Evolutionary conservation across 208 protist genomes (phyloP).

Genomic region (Leishmania major): DNA sequence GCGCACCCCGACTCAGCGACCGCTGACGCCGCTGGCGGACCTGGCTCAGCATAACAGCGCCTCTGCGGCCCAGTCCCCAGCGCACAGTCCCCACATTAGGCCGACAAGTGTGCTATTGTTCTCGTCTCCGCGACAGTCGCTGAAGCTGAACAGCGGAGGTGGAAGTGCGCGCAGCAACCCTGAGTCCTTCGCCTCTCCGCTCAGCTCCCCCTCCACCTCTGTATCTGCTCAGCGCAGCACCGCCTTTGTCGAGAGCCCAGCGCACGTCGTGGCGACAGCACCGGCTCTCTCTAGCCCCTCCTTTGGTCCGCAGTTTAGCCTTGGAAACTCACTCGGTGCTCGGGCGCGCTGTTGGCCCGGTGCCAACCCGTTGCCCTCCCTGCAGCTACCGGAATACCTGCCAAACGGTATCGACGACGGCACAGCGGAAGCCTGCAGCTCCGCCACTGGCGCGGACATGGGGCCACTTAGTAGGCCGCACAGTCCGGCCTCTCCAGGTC

Average conservation of each 20-base stretch:
- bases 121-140: neutral
- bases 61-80: slow-evolving; percentile 16
- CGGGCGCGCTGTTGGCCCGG: too few relatives aligned
- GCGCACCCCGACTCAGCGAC: slow-evolving; percentile 31
- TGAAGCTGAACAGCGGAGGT: neutral
- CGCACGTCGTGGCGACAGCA: neutral
- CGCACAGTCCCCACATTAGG: slow-evolving; percentile 7
- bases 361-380: neutral
- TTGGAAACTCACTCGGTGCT: neutral
- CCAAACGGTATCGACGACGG: neutral
- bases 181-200: slow-evolving; percentile 14
- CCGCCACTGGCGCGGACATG: neutral
- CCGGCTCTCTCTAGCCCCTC: slow-evolving; percentile 16
- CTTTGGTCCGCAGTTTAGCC: neutral
- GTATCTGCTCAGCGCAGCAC: slow-evolving; percentile 1
- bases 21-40: slow-evolving; percentile 55
- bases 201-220: slow-evolving; percentile 8
- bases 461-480: slow-evolving; percentile 10
- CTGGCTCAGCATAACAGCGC: slow-evolving; percentile 26
- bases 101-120: slow-evolving; percentile 1
- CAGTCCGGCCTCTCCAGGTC: slow-evolving; percentile 7
- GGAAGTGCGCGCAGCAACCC: slow-evolving; percentile 11
- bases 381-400: slow-evolving; percentile 14
- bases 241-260: neutral
- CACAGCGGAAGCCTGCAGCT: neutral